Evolutionary conservation across 768 basidiomycete species (phyloP), one percentile per base, ranked within the genome.

Genomic region (Lentinula sp.): DNA sequence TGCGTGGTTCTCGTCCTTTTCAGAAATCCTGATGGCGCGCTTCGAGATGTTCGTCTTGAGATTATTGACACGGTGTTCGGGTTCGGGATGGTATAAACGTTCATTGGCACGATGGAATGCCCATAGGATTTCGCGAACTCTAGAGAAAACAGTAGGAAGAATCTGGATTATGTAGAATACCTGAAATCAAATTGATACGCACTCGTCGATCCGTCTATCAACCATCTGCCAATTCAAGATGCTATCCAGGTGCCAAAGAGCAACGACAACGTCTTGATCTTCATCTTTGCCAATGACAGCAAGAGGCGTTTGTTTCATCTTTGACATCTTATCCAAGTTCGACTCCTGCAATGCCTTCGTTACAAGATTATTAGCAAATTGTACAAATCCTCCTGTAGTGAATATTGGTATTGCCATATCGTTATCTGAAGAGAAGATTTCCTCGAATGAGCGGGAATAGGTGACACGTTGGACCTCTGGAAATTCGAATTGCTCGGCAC

Each of bases 371-470:
- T 59, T 59, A 15, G 58, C 58, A 59, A 49, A 59, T 4, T n/a
- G 10, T 15, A 51, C 49, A 9, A 59, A 51, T 49, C 20, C 48
- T 28, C 4, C 49, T 9, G 36, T 41, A 15, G 49, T 39, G n/a
- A 50, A 32, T 4, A 59, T 32, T 1, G 48, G 36, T n/a, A 59
- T 59, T 5, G 18, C 32, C 13, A 66, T 49, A 48, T 66, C 63
- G 15, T 61, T 59, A 15, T 28, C 7, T 3, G 49, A 16, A 15
- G 45, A 48, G 6, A 66, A 46, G 5, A 66, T 59, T 48, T 62
- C 57, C 4, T 56, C 61, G 3, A 64, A 57, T 4, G 65, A 60
- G 16, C 42, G 13, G 20, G 60, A 57, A 32, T 66, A 64, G 15
- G 65, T 60, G 46, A 64, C 50, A 49, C 65, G 56, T 18, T 50